phyloP scores from a whole-genome alignment of 78 protist species.

The Thecamonas trahens region DNA sequence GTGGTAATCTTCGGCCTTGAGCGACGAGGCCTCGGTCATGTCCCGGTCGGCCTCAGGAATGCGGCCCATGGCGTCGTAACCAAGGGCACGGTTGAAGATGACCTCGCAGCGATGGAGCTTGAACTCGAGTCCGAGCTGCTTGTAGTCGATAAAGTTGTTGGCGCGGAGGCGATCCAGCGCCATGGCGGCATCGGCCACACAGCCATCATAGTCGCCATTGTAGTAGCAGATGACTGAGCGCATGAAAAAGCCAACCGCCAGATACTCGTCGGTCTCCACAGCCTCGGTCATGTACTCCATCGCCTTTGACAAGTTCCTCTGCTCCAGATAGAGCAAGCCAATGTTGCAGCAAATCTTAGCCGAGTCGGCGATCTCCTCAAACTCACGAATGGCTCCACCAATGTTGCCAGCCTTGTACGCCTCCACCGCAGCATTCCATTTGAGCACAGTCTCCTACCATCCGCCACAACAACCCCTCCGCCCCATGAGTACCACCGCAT shows the following conservation, averaged over 20 bases:
- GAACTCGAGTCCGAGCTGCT: conserved; percentile 39
- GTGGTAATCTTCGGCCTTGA: too few relatives aligned
- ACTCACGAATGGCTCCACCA: neutral
- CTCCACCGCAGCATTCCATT: neutral
- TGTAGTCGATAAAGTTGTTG: conserved; percentile 45
- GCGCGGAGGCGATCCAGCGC: conserved; percentile 26
- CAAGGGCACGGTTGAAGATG: conserved; percentile 30
- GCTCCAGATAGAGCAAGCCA: neutral
- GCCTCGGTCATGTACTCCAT: conserved; percentile 16
- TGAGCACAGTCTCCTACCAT: neutral
- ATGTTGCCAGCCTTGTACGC: neutral
- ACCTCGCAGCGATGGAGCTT: conserved; percentile 27
- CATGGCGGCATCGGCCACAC: conserved; percentile 29
- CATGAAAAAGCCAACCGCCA: conserved; percentile 32
- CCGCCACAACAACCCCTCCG: too few relatives aligned
- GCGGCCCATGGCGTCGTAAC: neutral
- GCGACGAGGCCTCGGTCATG: neutral
- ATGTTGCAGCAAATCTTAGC: neutral
- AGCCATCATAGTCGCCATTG: conserved; percentile 7
- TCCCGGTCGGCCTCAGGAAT: neutral
- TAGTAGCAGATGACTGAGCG: conserved; percentile 6
- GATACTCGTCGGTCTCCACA: conserved; percentile 22
- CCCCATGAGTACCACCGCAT: too few relatives aligned
- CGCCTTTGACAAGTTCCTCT: neutral
- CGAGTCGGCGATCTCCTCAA: neutral